These are phyloP conservation scores for Lentinula edodes DNA, from an alignment of 768 basidiomycete genomes.

Conservation along the genomic window DNA sequence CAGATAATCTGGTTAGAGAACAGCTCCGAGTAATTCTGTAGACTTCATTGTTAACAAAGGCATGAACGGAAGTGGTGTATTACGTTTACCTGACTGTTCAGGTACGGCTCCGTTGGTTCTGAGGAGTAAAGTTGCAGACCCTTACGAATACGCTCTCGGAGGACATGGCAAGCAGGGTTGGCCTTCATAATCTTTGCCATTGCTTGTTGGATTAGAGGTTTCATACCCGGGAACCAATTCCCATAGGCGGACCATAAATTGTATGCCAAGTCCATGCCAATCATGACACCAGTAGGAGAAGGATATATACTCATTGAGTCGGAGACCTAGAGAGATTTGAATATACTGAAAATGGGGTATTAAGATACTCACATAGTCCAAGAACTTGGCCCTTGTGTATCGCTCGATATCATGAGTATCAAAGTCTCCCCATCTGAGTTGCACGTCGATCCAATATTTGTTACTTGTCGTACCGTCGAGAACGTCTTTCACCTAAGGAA, in stretches of 20 bases:
- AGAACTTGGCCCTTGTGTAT: slow-evolving; percentile 97
- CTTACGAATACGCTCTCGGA: slow-evolving; percentile 98
- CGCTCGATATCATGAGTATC: slow-evolving; percentile 99
- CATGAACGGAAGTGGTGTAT: background rate
- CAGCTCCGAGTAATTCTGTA: slow-evolving; percentile 83
- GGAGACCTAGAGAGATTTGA: slow-evolving; percentile 50
- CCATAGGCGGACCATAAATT: slow-evolving; percentile 99
- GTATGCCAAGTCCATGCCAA: slow-evolving; percentile 97
- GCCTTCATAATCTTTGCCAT: slow-evolving; percentile 99
- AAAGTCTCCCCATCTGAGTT: slow-evolving; percentile 96
- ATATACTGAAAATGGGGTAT: background rate
- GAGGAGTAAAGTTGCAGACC: slow-evolving; percentile 98
- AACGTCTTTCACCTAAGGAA: slow-evolving; percentile 77
- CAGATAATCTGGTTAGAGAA: slow-evolving; percentile 99
- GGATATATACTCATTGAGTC: slow-evolving; percentile 99
- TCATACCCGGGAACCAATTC: slow-evolving; percentile 99
- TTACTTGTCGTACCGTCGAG: slow-evolving; percentile 97
- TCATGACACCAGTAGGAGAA: slow-evolving; percentile 97
- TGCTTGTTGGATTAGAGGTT: slow-evolving; percentile 95
- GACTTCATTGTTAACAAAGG: background rate
- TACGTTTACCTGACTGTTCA: slow-evolving; percentile 77
- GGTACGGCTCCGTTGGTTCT: slow-evolving; percentile 97
- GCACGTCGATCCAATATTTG: slow-evolving; percentile 98
- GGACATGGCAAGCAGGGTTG: slow-evolving; percentile 94
- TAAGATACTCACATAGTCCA: slow-evolving; percentile 75